A percentile compares a stretch with the other conserved stretches of the same genome.
These are phyloP conservation scores for Phyllosticta capitalensis DNA, from an alignment of 2,329 filamentous ascomycete species.

Conservation along the genomic window DNA sequence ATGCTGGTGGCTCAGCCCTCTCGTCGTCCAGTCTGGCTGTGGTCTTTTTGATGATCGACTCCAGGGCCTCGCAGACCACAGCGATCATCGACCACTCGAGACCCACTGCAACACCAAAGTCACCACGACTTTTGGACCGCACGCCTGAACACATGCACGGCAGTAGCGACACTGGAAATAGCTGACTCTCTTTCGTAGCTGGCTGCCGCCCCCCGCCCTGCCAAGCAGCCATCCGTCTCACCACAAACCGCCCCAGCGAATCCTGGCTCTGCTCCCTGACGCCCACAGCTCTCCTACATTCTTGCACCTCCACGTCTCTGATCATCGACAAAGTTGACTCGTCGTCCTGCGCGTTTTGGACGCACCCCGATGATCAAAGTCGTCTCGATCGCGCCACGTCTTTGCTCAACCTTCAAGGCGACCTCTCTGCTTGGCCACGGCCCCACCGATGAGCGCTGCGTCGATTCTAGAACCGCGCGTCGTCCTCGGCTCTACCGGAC, in stretches of 20 bases:
- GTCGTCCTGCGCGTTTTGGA: background rate
- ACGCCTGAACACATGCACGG: background rate
- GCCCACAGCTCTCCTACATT: background rate
- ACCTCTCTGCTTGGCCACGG: background rate
- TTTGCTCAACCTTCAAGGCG: background rate
- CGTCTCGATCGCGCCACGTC: background rate
- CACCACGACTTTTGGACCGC: background rate
- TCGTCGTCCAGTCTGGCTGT: background rate
- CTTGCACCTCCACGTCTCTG: background rate
- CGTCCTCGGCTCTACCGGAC: background rate
- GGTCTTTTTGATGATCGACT: background rate
- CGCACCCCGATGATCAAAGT: background rate
- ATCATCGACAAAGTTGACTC: background rate
- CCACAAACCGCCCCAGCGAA: background rate
- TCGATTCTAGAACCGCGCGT: background rate
- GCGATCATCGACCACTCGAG: background rate
- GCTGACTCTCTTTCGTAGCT: background rate
- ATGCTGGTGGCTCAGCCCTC: background rate
- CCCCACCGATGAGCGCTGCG: background rate
- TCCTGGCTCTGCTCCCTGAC: background rate
- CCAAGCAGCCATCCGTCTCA: background rate
- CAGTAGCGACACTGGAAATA: background rate
- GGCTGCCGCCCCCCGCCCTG: background rate
- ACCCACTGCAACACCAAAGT: background rate
- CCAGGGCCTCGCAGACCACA: background rate